Evolutionary conservation across 495 filamentous ascomycete genomes (phyloP), one percentile per base, ranked within the genome.

Genomic region (Cercophora newfieldiana): DNA sequence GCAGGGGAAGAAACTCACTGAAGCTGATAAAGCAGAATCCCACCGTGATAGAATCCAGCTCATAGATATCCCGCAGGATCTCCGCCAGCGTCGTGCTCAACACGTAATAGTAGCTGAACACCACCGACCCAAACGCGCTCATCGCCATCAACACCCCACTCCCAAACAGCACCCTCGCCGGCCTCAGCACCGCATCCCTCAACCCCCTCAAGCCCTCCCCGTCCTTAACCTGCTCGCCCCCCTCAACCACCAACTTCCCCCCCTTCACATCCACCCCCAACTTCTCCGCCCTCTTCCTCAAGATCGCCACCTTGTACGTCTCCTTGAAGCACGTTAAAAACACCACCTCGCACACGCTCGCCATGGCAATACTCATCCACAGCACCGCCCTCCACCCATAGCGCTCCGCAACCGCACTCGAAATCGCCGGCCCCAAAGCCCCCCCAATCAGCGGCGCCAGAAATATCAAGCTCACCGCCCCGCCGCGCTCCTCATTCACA

Each of bases 381-480:
- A 85, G 77, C 0, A 82, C 86, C 68, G 73, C 83, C 62, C 81
- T 82, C 87, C 83, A 91, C 37, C 83, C 87, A 16, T 80, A 68
- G 0, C 68, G 84, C 68, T 90, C 80, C 33, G 90, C 85, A 14
- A 90, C 78, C 4, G 83, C 79, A 16, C 85, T 86, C 12, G 86
- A 83, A 18, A 90, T 80, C 10, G 87, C 84, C 5, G 90, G 81
- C 0, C 88, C 88, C 18, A 88, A 63, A 10, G 86, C 85, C 1
- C 80, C 80, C 8, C 80, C 80, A 6, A 81, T 59, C 14, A 85
- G 67, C 12, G 82, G 82, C 18, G 82, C 81, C 0, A 85, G 71
- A 33, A 79, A 83, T 24, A 85, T 71, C 25, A 81, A 44, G 47
- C 76, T 80, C 77, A 88, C 80, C 0, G 83, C 81, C 0, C 78